Base-by-base conservation (phyloP, 352 stramenopile genomes). In the Globisporangium apiculatum region DNA sequence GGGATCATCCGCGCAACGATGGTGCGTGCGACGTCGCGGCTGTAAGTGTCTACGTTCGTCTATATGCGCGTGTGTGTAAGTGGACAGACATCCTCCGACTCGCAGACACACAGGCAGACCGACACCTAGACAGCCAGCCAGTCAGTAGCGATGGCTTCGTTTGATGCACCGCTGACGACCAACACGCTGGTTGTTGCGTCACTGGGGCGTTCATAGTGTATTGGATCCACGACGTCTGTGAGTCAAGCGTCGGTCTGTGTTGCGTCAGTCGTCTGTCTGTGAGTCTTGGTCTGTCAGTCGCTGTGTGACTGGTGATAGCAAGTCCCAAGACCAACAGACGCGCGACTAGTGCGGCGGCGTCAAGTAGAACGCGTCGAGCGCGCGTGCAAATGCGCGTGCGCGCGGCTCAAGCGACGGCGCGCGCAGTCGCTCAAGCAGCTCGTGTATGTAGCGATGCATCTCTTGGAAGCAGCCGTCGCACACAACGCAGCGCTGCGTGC, bases 1-100 rank as follows among this genome's bases (percentile, higher is more conserved):
- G 87, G 87, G 38, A 95, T 95, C 58, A 95, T 95, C 60, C 82
- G 87, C 43, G 84, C 83, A 36, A 92, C 80, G 47, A 76, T 95
- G 62, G 80, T 84, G 65, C 73, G 75, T 57, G 62, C 73, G 10
- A 70, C 65, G 38, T 87, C 79, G 45, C 79, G 73, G 47, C 63
- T 89, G 48, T 89, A 71, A 58, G 35, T 24, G 18, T 24, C 18
- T 1, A 24, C 18, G 18, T 24, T 24, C 18, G 18, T 24, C 18
- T 24, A 24, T 24, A 24, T 24, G 18, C 18, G 18, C 1, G 18
- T 24, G 18, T 24, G 18, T 24, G 18, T 24, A 24, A 24, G 18
- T 24, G 18, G 18, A 24, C 18, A 24, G 18, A 24, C 18, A 24
- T 24, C 18, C 18, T 24, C 18, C 18, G 18, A 24, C 18, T 24